A percentile compares a stretch with the other conserved stretches of the same genome.
Conservation (phyloP, 2,329 filamentous ascomycete genomes). For the Massarina eburnea region DNA sequence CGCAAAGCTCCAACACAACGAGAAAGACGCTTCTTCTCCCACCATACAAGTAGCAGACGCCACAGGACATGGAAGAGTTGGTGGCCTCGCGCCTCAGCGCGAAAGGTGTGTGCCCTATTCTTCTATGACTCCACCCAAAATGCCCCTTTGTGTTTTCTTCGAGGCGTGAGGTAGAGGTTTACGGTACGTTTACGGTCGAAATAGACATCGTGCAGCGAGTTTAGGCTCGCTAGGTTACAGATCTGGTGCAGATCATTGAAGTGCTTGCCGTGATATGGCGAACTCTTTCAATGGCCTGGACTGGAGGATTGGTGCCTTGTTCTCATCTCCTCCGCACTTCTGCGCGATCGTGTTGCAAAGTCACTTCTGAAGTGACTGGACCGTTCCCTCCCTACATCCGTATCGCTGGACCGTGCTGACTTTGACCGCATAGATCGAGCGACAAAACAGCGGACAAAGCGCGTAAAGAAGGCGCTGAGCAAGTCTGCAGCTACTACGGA, state of each 20-base stretch:
- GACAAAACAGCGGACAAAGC: neutral
- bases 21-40: neutral
- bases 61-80: neutral
- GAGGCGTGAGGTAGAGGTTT: neutral
- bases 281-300: too few species aligned
- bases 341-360: too few species aligned
- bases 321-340: too few species aligned
- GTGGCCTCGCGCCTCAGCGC: neutral
- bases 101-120: neutral
- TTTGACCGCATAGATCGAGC: neutral
- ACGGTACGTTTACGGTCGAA: neutral
- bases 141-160: neutral
- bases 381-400: neutral
- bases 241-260: too few species aligned
- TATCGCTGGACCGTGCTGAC: neutral
- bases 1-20: neutral
- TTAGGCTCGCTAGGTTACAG: too few species aligned
- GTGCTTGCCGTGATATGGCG: too few species aligned
- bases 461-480: neutral
- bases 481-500: neutral
- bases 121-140: neutral
- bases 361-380: too few species aligned
- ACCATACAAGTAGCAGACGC: neutral
- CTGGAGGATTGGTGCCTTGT: too few species aligned
- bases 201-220: neutral